These are phyloP conservation scores for Trypanosoma scelopori DNA, from an alignment of 208 protist species.

Conservation along the genomic window DNA sequence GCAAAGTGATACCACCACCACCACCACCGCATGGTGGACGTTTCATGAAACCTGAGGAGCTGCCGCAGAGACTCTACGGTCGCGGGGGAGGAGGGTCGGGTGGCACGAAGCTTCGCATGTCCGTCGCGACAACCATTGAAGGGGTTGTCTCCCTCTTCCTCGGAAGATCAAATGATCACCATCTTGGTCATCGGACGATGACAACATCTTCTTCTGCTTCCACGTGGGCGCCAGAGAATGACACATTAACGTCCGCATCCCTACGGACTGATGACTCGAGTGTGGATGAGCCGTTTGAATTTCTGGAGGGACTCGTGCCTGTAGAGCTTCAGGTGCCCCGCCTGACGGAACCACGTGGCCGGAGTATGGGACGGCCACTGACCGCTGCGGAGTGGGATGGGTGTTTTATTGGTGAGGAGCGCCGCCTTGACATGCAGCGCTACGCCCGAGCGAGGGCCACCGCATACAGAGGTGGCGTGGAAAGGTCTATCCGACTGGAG, in stretches of 20 bases:
- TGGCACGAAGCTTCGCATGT: background rate
- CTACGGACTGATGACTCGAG: background rate
- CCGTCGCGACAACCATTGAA: conserved; percentile 15
- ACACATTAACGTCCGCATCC: background rate
- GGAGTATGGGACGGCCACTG: conserved; percentile 26
- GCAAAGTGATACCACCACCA: no score
- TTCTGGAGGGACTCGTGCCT: conserved; percentile 19
- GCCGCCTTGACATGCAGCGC: conserved; percentile 18
- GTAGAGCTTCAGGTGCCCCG: conserved; percentile 26
- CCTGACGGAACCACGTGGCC: conserved; percentile 1
- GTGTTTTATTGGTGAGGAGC: conserved; percentile 33
- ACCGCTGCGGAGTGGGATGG: conserved; percentile 30
- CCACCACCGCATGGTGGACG: no score
- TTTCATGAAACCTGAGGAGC: background rate
- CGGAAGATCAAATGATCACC: no score
- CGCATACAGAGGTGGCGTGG: conserved; percentile 48
- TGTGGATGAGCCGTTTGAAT: conserved; percentile 24
- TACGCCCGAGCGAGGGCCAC: conserved; percentile 23
- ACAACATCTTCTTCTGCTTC: background rate
- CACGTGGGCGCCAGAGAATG: background rate
- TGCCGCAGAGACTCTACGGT: conserved; percentile 8
- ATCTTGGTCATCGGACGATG: no score
- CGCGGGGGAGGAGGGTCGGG: background rate
- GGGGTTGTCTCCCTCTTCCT: background rate
- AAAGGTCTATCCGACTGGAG: conserved; percentile 47